Percentiles rank a stretch among this genome's conserved stretches.
Conservation (phyloP, 1,284 basidiomycete genomes). For the Cutaneotrichosporon daszewskae region DNA sequence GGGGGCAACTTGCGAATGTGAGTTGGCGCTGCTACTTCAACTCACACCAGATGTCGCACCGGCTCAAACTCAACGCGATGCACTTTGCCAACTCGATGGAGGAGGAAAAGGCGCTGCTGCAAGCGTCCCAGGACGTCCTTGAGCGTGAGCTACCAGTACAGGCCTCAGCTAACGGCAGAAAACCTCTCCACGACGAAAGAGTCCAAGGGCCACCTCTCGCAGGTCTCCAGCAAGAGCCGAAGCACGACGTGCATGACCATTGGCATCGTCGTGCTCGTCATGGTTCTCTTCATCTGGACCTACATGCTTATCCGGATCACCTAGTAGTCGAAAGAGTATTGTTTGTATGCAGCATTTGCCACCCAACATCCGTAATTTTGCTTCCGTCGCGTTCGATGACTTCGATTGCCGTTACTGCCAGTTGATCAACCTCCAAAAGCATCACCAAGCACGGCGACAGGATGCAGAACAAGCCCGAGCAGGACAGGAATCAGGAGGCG, state of each 20-base stretch:
- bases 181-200: constrained; percentile 37
- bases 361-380: neutral
- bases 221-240: constrained; percentile 40
- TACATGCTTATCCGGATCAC: constrained; percentile 48
- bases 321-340: constrained; percentile 11
- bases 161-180: constrained; percentile 20
- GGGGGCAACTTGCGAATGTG: constrained; percentile 46
- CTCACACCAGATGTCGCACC: constrained; percentile 45
- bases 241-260: constrained; percentile 47
- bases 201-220: constrained; percentile 40
- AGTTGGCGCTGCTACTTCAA: constrained; percentile 8
- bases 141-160: constrained; percentile 32
- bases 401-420: neutral
- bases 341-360: too few relatives aligned
- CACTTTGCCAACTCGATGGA: constrained; percentile 47
- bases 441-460: neutral
- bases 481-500: constrained; percentile 86
- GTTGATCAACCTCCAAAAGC: neutral
- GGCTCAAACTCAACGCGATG: constrained; percentile 45
- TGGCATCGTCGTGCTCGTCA: constrained; percentile 38
- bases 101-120: constrained; percentile 44
- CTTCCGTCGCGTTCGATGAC: neutral
- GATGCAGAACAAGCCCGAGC: constrained; percentile 57
- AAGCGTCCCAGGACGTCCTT: constrained; percentile 38
- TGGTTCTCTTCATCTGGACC: constrained; percentile 47